These are phyloP conservation scores for Hypomyces perniciosus DNA, from an alignment of 2,329 filamentous ascomycete genomes.

Conservation along the genomic window DNA sequence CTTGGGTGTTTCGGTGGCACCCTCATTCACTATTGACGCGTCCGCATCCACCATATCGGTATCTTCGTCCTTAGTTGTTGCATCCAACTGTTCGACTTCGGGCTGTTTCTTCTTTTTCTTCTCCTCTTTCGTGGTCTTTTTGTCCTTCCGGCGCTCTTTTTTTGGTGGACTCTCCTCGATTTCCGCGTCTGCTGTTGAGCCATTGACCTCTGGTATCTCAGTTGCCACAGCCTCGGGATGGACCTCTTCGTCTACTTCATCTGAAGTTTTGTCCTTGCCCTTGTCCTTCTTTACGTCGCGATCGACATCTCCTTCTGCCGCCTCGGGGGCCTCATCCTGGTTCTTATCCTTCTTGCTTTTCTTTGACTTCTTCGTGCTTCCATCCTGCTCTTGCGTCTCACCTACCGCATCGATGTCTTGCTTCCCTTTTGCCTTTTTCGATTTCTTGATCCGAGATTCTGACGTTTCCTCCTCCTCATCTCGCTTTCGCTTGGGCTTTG, in stretches of 20 bases:
- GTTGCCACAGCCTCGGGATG: background rate
- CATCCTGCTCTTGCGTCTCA: conserved; percentile 8
- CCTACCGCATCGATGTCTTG: conserved; percentile 8
- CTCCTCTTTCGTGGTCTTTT: background rate
- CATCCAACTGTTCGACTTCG: background rate
- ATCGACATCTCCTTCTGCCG: background rate
- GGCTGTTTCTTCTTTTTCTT: background rate
- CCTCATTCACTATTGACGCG: background rate
- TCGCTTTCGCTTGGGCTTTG: conserved; percentile 32
- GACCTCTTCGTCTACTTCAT: conserved; percentile 16
- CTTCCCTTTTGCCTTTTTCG: conserved; percentile 21
- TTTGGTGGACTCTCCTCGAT: conserved; percentile 2
- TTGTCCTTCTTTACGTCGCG: conserved; percentile 22
- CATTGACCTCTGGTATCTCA: conserved; percentile 14
- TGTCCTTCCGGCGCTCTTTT: conserved; percentile 5
- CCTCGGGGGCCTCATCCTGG: conserved; percentile 16
- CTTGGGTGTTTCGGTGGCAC: background rate
- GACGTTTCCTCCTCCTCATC: conserved; percentile 24
- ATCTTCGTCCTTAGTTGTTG: background rate
- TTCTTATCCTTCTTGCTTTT: conserved; percentile 21
- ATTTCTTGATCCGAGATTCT: conserved; percentile 29
- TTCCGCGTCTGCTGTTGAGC: background rate
- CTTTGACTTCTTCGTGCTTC: background rate
- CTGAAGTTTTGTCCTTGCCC: conserved; percentile 13
- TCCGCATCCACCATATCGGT: conserved; percentile 11